A percentile compares a stretch with the other conserved stretches of the same genome.
Evolutionary conservation across 2,329 filamentous ascomycete genomes (phyloP).

Genomic region (Aureobasidium sp.): DNA sequence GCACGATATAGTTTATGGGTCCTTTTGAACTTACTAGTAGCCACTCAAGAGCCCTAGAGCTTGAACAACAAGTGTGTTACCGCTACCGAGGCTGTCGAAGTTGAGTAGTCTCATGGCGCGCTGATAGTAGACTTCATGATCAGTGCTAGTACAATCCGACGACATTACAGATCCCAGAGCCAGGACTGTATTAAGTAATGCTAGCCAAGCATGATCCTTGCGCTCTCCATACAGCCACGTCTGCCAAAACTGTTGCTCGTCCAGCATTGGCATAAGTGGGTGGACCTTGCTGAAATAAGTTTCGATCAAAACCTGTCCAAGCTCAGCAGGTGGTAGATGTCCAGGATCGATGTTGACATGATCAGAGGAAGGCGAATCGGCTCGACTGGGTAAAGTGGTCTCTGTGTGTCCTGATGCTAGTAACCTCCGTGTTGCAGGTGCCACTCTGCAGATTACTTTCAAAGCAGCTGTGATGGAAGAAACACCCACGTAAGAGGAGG

Average conservation of each 20-base stretch:
- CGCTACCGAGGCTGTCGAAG: constrained; percentile 34
- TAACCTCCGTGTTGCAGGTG: constrained; percentile 31
- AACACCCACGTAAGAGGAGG: constrained; percentile 36
- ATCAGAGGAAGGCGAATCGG: constrained; percentile 30
- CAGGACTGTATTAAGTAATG: constrained; percentile 36
- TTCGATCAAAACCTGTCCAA: constrained; percentile 34
- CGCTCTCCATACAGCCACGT: constrained; percentile 34
- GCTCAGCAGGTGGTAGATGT: constrained; percentile 31
- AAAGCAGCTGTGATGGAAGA: constrained; percentile 37
- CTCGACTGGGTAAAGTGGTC: constrained; percentile 31
- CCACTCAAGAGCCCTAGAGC: constrained; percentile 34
- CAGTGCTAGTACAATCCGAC: constrained; percentile 31
- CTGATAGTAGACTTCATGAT: constrained; percentile 34
- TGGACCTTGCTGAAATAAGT: constrained; percentile 36
- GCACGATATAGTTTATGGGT: accelerated
- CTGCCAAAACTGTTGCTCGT: constrained; percentile 36
- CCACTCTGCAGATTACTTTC: constrained; percentile 36
- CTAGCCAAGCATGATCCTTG: constrained; percentile 34
- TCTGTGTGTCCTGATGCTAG: constrained; percentile 30
- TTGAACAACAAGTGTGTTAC: constrained; percentile 34
- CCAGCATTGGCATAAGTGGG: constrained; percentile 37
- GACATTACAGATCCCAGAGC: constrained; percentile 34
- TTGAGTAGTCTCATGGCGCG: constrained; percentile 34
- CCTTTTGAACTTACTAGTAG: constrained; percentile 27
- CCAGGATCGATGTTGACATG: constrained; percentile 22